These are phyloP conservation scores for Cucurbita ficifolia DNA, from an alignment of 306 rosid species.

Conservation along the genomic window DNA sequence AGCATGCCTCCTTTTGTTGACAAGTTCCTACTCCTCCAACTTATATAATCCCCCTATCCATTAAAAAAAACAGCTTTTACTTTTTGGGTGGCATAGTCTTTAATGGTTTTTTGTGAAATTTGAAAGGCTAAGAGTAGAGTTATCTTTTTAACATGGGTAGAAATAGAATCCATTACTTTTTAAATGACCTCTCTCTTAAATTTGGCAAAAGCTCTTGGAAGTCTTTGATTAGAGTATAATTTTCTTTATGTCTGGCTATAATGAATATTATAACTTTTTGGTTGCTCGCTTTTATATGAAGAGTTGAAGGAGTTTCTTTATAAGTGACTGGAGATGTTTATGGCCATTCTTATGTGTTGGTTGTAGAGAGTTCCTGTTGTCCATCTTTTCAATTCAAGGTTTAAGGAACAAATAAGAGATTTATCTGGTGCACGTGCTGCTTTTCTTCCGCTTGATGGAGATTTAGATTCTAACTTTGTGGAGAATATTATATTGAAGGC, in stretches of 20 bases:
- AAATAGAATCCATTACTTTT: background rate
- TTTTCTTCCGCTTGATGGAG: slow-evolving; percentile 33
- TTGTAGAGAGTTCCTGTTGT: slow-evolving; percentile 65
- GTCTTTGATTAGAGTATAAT: background rate
- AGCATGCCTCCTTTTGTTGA: background rate
- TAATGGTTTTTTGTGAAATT: background rate
- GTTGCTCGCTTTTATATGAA: slow-evolving; percentile 24
- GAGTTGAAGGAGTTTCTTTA: slow-evolving; percentile 33
- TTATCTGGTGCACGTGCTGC: slow-evolving; percentile 54
- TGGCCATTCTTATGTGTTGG: slow-evolving; percentile 33
- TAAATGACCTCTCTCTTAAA: background rate
- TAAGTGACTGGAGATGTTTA: slow-evolving; percentile 36
- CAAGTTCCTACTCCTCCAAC: background rate
- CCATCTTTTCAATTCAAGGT: slow-evolving; percentile 76
- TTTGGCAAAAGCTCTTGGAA: background rate
- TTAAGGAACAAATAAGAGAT: slow-evolving; percentile 80
- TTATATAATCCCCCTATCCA: background rate
- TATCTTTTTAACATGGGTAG: background rate
- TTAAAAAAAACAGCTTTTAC: background rate
- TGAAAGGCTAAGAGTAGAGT: background rate
- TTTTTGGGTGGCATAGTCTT: background rate
- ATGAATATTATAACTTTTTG: slow-evolving; percentile 15
- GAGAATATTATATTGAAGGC: slow-evolving; percentile 54
- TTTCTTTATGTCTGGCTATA: slow-evolving; percentile 1
- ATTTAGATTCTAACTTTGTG: slow-evolving; percentile 44